A percentile compares a stretch with the other conserved stretches of the same genome.
Evolutionary conservation across 352 stramenopile genomes (phyloP).

Genomic region (Detonula confervacea): DNA sequence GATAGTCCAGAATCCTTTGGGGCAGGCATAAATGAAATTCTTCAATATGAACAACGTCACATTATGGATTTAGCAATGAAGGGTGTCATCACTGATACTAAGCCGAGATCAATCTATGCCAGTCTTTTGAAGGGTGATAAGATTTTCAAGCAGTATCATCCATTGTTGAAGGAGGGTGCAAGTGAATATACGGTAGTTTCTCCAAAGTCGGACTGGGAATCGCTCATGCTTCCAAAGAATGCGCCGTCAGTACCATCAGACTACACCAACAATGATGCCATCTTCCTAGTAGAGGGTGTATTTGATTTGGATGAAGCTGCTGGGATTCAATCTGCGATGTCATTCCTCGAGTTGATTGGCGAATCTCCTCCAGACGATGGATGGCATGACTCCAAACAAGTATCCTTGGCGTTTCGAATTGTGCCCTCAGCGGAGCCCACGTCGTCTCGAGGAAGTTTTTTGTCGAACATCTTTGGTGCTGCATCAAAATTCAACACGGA

Average conservation of each 20-base stretch:
- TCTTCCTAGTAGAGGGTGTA: conserved; percentile 71
- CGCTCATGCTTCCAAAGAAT: conserved; percentile 54
- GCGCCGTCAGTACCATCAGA: not conserved
- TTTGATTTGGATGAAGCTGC: conserved; percentile 58
- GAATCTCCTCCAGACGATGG: conserved; percentile 21
- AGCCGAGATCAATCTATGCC: conserved; percentile 72
- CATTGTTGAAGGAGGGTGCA: conserved; percentile 47
- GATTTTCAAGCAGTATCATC: conserved; percentile 68
- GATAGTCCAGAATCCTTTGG: conserved; percentile 27
- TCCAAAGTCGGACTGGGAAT: conserved; percentile 43
- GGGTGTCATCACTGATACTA: conserved; percentile 70
- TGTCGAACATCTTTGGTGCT: conserved; percentile 56
- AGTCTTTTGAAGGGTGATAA: conserved; percentile 65
- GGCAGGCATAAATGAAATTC: conserved; percentile 52
- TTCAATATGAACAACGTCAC: conserved; percentile 71
- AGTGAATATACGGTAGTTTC: conserved; percentile 47
- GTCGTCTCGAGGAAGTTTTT: conserved; percentile 9
- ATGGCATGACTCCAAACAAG: conserved; percentile 48
- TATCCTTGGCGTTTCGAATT: conserved; percentile 47
- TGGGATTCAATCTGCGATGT: conserved; percentile 42
- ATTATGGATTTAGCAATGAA: conserved; percentile 67
- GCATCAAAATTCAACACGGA: conserved; percentile 47
- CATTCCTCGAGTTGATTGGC: conserved; percentile 59
- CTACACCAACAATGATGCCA: conserved; percentile 41
- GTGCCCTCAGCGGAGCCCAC: not conserved